Evolutionary conservation across 1,284 basidiomycete species (phyloP).

Genomic region (Pseudozyma hubeiensis): DNA sequence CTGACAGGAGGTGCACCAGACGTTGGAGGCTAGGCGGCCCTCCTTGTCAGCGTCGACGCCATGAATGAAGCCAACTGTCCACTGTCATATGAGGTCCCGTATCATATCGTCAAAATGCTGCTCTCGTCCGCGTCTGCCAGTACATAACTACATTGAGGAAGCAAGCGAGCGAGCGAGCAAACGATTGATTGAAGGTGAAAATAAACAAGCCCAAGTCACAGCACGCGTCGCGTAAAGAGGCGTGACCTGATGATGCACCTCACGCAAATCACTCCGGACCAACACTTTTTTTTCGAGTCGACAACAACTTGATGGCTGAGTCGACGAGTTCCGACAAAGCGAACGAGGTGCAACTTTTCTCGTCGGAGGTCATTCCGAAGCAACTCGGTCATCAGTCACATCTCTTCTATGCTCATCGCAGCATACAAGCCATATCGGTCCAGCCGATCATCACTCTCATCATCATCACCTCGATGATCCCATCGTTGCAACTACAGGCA

Average conservation of each 20-base stretch:
- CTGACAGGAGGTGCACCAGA: too few relatives aligned
- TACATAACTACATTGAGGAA: too few relatives aligned
- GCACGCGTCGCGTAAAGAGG: slow-evolving; percentile 39
- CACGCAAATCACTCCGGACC: not conserved
- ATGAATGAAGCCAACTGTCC: too few relatives aligned
- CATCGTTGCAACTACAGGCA: not conserved
- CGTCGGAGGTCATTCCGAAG: slow-evolving; percentile 3
- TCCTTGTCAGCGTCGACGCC: too few relatives aligned
- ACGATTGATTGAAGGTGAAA: too few relatives aligned
- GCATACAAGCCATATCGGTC: not conserved
- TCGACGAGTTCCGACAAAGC: not conserved
- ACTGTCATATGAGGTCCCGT: too few relatives aligned
- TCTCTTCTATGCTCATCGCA: too few relatives aligned
- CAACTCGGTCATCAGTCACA: slow-evolving; percentile 9
- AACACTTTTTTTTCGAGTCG: slow-evolving; percentile 2
- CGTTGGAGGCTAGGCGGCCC: too few relatives aligned
- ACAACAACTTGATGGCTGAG: slow-evolving; percentile 10
- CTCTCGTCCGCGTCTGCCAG: too few relatives aligned
- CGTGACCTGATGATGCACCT: not conserved
- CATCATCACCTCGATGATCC: slow-evolving; percentile 7
- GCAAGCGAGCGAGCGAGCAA: too few relatives aligned
- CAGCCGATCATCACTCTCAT: not conserved
- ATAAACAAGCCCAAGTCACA: not conserved
- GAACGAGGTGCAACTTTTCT: not conserved
- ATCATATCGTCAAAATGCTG: too few relatives aligned